Conservation (phyloP, 2,329 filamentous ascomycete genomes). For the Colletotrichum siamense region DNA sequence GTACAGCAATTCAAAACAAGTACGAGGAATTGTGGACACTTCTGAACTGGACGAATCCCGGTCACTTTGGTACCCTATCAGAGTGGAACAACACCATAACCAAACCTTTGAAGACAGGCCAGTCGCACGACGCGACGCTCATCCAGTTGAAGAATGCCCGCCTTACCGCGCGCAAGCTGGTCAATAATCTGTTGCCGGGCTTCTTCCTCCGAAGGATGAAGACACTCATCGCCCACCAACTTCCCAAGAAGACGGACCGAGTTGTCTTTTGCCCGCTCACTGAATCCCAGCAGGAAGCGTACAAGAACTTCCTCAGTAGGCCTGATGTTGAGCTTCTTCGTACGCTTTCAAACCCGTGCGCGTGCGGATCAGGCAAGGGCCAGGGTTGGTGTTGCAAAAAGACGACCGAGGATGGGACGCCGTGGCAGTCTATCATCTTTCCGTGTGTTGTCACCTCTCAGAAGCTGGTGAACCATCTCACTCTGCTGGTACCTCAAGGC, state of each 20-base stretch:
- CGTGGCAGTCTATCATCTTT: constrained; percentile 82
- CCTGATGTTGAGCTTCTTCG: constrained; percentile 74
- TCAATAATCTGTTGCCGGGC: constrained; percentile 83
- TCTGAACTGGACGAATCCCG: constrained; percentile 95
- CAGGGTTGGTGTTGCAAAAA: constrained; percentile 83
- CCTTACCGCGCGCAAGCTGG: constrained; percentile 82
- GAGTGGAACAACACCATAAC: constrained; percentile 84
- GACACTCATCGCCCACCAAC: constrained; percentile 85
- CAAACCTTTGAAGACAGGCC: constrained; percentile 82
- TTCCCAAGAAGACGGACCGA: constrained; percentile 92
- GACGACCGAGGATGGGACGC: constrained; percentile 62
- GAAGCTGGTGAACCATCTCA: constrained; percentile 93
- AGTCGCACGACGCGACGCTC: constrained; percentile 89
- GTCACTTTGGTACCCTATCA: constrained; percentile 64
- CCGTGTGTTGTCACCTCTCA: constrained; percentile 83
- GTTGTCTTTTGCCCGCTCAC: constrained; percentile 96
- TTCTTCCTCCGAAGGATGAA: constrained; percentile 96
- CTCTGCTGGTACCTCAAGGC: constrained; percentile 74
- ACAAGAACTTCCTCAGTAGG: constrained; percentile 80
- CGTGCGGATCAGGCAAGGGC: constrained; percentile 72
- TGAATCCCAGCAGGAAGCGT: constrained; percentile 79
- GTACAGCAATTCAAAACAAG: constrained; percentile 96
- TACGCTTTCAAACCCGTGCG: constrained; percentile 69
- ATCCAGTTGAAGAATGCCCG: constrained; percentile 82
- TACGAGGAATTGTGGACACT: constrained; percentile 98